Conservation (phyloP, 1,284 basidiomycete genomes). For the Trametes hirsuta region DNA sequence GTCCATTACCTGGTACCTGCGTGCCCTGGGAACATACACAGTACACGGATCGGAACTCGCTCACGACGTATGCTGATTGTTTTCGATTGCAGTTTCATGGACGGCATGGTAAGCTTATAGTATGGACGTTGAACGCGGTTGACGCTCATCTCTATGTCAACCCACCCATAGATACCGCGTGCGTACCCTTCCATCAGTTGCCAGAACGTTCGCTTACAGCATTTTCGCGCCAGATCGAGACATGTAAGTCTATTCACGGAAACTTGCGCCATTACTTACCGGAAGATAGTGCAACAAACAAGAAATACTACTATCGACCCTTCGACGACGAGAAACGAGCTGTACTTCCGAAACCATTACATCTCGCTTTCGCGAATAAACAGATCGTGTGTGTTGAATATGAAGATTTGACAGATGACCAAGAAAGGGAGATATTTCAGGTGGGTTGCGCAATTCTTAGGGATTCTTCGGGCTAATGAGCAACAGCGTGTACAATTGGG, state of each 20-base stretch:
- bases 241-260: constrained; percentile 43
- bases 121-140: neutral
- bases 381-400: constrained; percentile 78
- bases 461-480: neutral
- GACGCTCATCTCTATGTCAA: neutral
- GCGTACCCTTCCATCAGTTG: too few relatives aligned
- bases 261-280: neutral
- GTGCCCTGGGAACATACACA: too few relatives aligned
- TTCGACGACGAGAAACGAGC: constrained; percentile 29
- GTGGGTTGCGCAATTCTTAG: constrained; percentile 33
- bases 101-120: constrained; percentile 57
- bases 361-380: constrained; percentile 60
- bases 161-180: too few relatives aligned
- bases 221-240: constrained; percentile 51
- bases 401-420: constrained; percentile 56
- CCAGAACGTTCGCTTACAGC: too few relatives aligned
- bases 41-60: neutral
- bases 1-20: too few relatives aligned
- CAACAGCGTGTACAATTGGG: constrained; percentile 48
- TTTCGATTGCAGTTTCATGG: constrained; percentile 58
- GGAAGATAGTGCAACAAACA: constrained; percentile 38
- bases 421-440: constrained; percentile 78
- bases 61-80: neutral
- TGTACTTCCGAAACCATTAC: constrained; percentile 52
- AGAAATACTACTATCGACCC: constrained; percentile 59